Base-by-base conservation (phyloP, 2,329 filamentous ascomycete species). In the Bipolaris zeicola region DNA sequence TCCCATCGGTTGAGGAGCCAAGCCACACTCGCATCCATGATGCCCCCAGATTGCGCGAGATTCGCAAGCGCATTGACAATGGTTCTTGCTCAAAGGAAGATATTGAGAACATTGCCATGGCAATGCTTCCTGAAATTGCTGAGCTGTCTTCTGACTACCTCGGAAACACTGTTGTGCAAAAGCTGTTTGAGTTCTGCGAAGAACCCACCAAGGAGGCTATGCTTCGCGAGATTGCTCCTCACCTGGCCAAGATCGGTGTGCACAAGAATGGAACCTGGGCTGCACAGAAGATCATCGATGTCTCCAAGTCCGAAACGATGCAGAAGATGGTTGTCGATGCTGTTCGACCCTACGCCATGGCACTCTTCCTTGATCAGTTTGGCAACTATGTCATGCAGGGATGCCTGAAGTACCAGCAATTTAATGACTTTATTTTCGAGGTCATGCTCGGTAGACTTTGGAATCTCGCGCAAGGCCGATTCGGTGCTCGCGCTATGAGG, bases 221-320 rank as follows among this genome's bases (percentile, higher is more conserved):
- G 95, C 82, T 99, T 55, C 78, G 81, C 13, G 87, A 93, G 71
- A 96, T 99, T 68, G 87, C 90, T 2, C 93, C 94, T 55, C 93
- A 97, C 73, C 85, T 98, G 74, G 92, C 94, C 24, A 93, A 98
- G 78, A 97, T 98, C 77, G 95, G 95, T 68, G 88, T 97, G 6
- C 95, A 99, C 84, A 99, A 99, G 85, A 99, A 99, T 70, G 95
- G 95, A 61, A 99, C 95, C 1, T 99, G 95, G 95, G 95, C 95
- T 52, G 95, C 95, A 1, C 95, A 99, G 79, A 99, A 98, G 83
- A 98, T 99, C 70, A 98, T 99, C 66, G 94, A 98, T 70, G 92
- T 96, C 6, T 94, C 92, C 75, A 92, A 95, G 78, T 92, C 90
- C 0, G 87, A 89, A 5, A 80, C 82, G 38, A 93, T 98, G 78